These are phyloP conservation scores for Trichoderma gamsii DNA, from an alignment of 495 filamentous ascomycete species.

Conservation along the genomic window DNA sequence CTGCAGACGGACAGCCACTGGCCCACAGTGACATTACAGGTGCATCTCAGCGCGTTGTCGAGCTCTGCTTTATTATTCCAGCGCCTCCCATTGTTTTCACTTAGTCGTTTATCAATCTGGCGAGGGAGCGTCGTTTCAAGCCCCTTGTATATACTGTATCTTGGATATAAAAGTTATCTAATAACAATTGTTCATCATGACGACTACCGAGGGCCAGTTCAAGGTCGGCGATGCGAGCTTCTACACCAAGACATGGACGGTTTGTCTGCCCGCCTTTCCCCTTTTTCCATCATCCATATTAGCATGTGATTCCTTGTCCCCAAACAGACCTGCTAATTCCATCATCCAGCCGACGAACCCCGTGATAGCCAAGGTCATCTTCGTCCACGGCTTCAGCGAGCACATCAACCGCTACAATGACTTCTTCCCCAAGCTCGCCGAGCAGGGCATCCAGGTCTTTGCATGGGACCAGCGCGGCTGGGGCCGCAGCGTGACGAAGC, in stretches of 20 bases:
- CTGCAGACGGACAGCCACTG: background rate
- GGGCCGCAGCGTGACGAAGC: constrained; percentile 45
- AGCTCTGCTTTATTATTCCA: background rate
- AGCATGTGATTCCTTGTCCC: background rate
- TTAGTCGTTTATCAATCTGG: background rate
- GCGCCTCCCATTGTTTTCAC: background rate
- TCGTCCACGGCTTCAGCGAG: constrained; percentile 86
- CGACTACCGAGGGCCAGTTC: constrained; percentile 46
- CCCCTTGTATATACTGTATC: background rate
- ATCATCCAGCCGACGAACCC: constrained; percentile 23
- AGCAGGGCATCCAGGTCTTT: constrained; percentile 64
- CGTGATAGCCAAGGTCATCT: constrained; percentile 61
- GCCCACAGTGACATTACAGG: background rate
- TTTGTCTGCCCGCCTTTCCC: constrained; percentile 32
- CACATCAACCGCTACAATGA: constrained; percentile 68
- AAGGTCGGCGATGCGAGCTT: constrained; percentile 53
- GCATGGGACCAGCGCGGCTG: constrained; percentile 76
- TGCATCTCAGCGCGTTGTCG: background rate
- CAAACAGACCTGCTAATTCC: constrained; percentile 14
- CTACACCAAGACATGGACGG: constrained; percentile 84
- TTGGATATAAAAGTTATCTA: background rate
- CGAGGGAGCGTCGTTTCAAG: background rate
- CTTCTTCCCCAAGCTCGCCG: constrained; percentile 62
- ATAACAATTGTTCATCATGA: constrained; percentile 28
- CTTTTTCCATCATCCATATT: too few relatives aligned